Evolutionary conservation across 116 monocot genomes (phyloP).

Genomic region (Cymodocea nodosa): DNA sequence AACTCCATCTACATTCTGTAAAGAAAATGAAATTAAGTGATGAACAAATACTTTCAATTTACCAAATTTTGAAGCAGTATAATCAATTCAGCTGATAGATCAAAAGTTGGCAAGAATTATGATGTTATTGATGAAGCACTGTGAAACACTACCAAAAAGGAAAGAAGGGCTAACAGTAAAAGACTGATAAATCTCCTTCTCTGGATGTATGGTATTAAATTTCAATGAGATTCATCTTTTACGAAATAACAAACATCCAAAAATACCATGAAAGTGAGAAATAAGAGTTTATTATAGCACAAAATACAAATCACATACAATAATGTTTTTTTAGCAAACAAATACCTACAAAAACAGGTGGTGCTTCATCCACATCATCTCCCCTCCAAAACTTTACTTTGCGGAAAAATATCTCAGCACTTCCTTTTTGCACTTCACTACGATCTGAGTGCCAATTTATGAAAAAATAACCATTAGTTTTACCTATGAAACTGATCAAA

Average conservation of each 20-base stretch:
- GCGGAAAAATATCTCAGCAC: constrained; percentile 95
- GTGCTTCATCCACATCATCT: constrained; percentile 93
- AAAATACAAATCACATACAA: not conserved
- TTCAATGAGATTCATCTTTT: too few species aligned
- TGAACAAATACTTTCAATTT: too few species aligned
- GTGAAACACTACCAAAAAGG: too few species aligned
- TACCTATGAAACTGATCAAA: not conserved
- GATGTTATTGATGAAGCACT: too few species aligned
- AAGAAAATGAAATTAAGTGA: constrained; percentile 1
- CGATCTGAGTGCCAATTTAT: constrained; percentile 39
- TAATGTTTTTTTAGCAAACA: not conserved
- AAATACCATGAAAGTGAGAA: not conserved
- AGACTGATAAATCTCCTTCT: too few species aligned
- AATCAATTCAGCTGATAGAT: too few species aligned
- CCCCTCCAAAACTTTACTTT: constrained; percentile 99
- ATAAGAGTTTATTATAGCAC: not conserved
- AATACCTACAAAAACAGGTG: constrained; percentile 99
- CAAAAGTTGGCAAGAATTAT: too few species aligned
- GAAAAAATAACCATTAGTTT: not conserved
- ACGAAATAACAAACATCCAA: not conserved
- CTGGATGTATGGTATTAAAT: too few species aligned
- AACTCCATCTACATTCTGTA: constrained; percentile 91
- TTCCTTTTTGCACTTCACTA: constrained; percentile 83
- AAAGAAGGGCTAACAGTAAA: too few species aligned
- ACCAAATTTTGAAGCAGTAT: too few species aligned